phyloP scores from a whole-genome alignment of 441 rosid species.

The Aleurites moluccanus region DNA sequence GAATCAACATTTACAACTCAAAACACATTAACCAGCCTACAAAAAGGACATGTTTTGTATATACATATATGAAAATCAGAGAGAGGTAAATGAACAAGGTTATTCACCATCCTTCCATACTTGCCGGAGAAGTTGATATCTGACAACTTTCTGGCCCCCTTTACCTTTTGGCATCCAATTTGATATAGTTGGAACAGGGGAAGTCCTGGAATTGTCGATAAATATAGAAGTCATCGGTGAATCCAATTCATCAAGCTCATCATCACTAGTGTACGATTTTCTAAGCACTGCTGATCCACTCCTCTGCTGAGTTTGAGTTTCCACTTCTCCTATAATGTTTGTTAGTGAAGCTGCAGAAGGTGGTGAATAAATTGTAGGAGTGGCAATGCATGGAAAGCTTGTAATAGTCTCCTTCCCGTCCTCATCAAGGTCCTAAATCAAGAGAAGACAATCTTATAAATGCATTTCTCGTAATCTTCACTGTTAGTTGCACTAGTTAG shows the following conservation, averaged over 20 bases:
- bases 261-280: constrained; percentile 78
- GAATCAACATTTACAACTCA: constrained; percentile 19
- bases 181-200: constrained; percentile 40
- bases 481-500: neutral
- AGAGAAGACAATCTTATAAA: neutral
- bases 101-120: constrained; percentile 56
- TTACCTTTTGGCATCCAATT: constrained; percentile 50
- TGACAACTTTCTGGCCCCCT: constrained; percentile 50
- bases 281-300: constrained; percentile 53
- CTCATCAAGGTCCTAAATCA: constrained; percentile 44
- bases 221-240: constrained; percentile 60
- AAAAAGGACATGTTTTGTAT: neutral
- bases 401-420: constrained; percentile 43
- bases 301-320: constrained; percentile 45
- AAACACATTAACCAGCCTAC: neutral
- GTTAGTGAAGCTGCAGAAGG: constrained; percentile 54
- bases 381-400: constrained; percentile 60
- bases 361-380: constrained; percentile 56
- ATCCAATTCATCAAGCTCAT: constrained; percentile 81
- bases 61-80: neutral
- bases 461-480: neutral
- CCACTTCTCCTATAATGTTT: constrained; percentile 51
- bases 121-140: constrained; percentile 77
- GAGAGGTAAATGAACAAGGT: neutral
- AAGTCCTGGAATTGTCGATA: constrained; percentile 36